A percentile compares a stretch with the other conserved stretches of the same genome.
Conservation (phyloP, 1,284 basidiomycete species). For the Moniliophthora roreri region DNA sequence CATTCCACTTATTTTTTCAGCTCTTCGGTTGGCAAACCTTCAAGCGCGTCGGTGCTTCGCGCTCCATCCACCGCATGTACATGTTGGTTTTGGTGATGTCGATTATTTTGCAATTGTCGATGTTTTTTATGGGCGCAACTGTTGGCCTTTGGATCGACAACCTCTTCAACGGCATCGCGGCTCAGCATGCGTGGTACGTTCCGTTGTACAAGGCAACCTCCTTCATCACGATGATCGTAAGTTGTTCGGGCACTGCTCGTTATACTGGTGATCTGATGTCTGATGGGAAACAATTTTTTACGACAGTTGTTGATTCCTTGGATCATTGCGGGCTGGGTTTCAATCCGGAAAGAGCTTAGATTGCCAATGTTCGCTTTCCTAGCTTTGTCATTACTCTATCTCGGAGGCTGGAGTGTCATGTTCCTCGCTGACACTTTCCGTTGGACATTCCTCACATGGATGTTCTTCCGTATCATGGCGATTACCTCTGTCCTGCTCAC, state of each 20-base stretch:
- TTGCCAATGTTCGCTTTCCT: conserved; percentile 64
- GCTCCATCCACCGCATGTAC: conserved; percentile 72
- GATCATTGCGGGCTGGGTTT: conserved; percentile 71
- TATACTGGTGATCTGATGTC: conserved; percentile 13
- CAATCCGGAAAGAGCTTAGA: conserved; percentile 64
- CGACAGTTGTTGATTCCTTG: conserved; percentile 64
- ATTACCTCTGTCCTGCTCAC: conserved; percentile 58
- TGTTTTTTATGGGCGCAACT: conserved; percentile 74
- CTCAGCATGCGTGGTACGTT: conserved; percentile 44
- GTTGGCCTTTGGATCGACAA: conserved; percentile 78
- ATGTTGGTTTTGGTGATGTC: conserved; percentile 70
- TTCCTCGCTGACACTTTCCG: conserved; percentile 71
- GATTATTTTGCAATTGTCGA: conserved; percentile 69
- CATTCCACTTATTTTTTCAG: conserved; percentile 32
- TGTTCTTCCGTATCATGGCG: conserved; percentile 69
- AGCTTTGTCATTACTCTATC: conserved; percentile 54
- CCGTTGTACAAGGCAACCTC: conserved; percentile 55
- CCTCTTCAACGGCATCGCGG: conserved; percentile 64
- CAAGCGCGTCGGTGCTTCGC: conserved; percentile 79
- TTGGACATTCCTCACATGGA: conserved; percentile 73
- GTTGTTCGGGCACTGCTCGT: conserved; percentile 22
- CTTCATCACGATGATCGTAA: conserved; percentile 57
- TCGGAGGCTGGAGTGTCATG: conserved; percentile 69
- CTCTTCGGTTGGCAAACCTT: conserved; percentile 82
- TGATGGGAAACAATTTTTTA: too few relatives aligned